A percentile compares a stretch with the other conserved stretches of the same genome.
phyloP scores from a whole-genome alignment of 371 early-diverging fungal species.

The Rhizopus stolonifer region DNA sequence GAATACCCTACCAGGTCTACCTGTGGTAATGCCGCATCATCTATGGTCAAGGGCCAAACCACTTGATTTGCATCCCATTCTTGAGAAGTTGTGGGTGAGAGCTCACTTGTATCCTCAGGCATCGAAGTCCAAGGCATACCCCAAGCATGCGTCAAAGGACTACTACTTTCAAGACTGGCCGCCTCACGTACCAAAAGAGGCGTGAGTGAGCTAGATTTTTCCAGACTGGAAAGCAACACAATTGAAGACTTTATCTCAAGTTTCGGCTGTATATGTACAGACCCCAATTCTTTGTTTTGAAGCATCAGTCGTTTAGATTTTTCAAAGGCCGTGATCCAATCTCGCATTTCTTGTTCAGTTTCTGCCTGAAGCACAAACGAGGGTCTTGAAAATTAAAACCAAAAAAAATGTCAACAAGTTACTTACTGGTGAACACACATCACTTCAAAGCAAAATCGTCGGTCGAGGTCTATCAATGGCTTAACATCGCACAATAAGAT shows the following conservation, averaged over 20 bases:
- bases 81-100: not conserved
- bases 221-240: conserved; percentile 36
- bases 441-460: conserved; percentile 77
- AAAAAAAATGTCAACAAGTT: not conserved
- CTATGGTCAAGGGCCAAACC: conserved; percentile 30
- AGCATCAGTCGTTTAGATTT: conserved; percentile 52
- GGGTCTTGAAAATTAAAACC: conserved; percentile 21
- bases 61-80: conserved; percentile 20
- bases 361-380: conserved; percentile 67
- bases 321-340: conserved; percentile 69
- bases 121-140: conserved; percentile 55
- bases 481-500: conserved; percentile 65
- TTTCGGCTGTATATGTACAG: too few relatives aligned
- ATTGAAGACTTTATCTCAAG: conserved; percentile 14
- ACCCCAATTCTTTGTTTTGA: conserved; percentile 19
- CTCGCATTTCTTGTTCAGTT: conserved; percentile 66
- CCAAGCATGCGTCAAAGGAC: too few relatives aligned
- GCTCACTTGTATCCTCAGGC: conserved; percentile 9
- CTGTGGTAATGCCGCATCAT: conserved; percentile 28
- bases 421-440: conserved; percentile 61
- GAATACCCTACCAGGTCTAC: conserved; percentile 34
- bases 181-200: conserved; percentile 44
- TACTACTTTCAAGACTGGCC: too few relatives aligned
- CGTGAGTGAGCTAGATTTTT: conserved; percentile 37
- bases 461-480: conserved; percentile 52